Percentiles rank a stretch among this genome's conserved stretches.
Conservation (phyloP, 306 rosid species). For the Arachis stenosperma region DNA sequence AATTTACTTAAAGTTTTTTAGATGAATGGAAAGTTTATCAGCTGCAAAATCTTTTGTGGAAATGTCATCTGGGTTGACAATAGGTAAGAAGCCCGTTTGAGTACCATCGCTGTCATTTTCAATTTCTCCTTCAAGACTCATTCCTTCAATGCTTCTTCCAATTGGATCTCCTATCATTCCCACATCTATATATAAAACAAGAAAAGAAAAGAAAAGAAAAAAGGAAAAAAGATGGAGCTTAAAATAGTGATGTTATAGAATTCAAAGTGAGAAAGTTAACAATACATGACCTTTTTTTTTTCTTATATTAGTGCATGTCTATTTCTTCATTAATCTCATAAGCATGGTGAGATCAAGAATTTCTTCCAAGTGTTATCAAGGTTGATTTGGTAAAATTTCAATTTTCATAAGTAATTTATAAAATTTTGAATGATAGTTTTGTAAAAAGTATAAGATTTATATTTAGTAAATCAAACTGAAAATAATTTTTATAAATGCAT, state of each 20-base stretch:
- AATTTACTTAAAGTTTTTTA: constrained; percentile 24
- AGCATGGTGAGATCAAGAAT: not conserved
- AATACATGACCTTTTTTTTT: not conserved
- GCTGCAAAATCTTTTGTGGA: constrained; percentile 42
- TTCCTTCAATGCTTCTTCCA: constrained; percentile 53
- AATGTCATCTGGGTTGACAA: constrained; percentile 36
- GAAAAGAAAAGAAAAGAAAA: not conserved
- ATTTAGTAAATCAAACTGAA: too few species aligned
- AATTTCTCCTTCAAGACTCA: constrained; percentile 71
- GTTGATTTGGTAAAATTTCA: too few species aligned
- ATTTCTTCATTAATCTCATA: not conserved
- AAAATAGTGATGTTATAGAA: not conserved
- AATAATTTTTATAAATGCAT: too few species aligned
- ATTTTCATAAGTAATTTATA: too few species aligned
- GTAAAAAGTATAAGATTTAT: too few species aligned
- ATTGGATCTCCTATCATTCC: constrained; percentile 45
- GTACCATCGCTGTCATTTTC: constrained; percentile 71
- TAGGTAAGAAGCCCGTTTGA: constrained; percentile 56
- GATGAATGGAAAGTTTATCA: constrained; percentile 13
- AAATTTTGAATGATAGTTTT: too few species aligned
- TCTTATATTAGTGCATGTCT: not conserved
- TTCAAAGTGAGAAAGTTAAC: not conserved
- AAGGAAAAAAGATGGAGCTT: not conserved
- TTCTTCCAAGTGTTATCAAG: not conserved
- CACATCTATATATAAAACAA: constrained; percentile 35